phyloP scores from a whole-genome alignment of 2,329 filamentous ascomycete species.

The Penicillium hordei region DNA sequence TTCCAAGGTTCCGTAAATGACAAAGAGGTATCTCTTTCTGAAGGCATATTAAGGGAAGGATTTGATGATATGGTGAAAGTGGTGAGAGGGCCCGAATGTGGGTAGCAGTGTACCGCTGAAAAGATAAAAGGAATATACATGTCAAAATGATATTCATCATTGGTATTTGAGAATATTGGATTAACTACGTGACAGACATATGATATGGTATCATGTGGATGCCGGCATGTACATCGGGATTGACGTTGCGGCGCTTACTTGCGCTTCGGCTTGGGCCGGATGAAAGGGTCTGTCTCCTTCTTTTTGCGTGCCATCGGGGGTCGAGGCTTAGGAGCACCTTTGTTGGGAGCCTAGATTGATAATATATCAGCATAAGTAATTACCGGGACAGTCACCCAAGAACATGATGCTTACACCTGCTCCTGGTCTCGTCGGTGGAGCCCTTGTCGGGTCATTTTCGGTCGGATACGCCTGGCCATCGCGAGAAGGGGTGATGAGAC shows the following conservation, averaged over 20 bases:
- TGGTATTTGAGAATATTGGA: background rate
- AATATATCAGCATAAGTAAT: conserved; percentile 15
- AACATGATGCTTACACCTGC: conserved; percentile 23
- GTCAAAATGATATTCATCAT: background rate
- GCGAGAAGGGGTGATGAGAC: conserved; percentile 43
- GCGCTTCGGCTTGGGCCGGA: conserved; percentile 41
- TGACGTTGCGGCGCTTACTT: conserved; percentile 7
- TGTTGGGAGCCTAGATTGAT: conserved; percentile 20
- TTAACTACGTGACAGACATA: background rate
- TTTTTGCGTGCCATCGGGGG: conserved; percentile 40
- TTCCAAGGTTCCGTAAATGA: background rate
- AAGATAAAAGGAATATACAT: background rate
- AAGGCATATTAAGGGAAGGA: background rate
- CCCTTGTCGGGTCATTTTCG: conserved; percentile 19
- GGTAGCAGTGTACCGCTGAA: background rate
- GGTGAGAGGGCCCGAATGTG: background rate
- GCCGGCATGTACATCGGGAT: background rate
- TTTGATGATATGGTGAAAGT: background rate
- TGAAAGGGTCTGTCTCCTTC: conserved; percentile 44
- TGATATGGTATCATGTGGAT: background rate
- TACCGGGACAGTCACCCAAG: background rate
- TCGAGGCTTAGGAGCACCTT: conserved; percentile 16
- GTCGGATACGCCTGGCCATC: conserved; percentile 34
- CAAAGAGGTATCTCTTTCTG: background rate
- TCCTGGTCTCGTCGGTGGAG: conserved; percentile 17